Evolutionary conservation across 768 basidiomycete genomes (phyloP), one percentile per base, ranked within the genome.

Genomic region (Lactifluus echinatus): DNA sequence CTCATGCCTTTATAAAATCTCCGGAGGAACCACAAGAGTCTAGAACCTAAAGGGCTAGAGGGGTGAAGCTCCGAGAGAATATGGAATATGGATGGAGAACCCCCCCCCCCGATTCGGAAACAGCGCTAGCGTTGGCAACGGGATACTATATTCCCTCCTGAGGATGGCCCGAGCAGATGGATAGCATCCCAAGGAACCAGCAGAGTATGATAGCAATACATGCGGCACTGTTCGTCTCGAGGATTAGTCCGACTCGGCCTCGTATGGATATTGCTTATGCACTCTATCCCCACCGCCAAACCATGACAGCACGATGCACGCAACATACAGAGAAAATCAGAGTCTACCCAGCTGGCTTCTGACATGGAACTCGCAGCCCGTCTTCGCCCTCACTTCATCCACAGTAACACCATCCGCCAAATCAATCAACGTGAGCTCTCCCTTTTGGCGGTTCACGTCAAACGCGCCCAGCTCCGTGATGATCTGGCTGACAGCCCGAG

Each of bases 381-480:
- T 97, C 79, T 92, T 93, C 23, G 82, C 81, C 70, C 75, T 81
- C 40, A 96, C 83, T 66, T 94, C 90, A 26, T 92, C 90, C 50
- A 95, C 67, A 0, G 83, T 83, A 26, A 86, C 83, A 2, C 93
- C 93, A 61, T 86, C 81, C n/a, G 89, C 90, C 44, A 93, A 64
- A 69, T 96, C 94, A 44, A 76, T 82, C 67, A 97, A 73, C 51
- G 79, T 80, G 70, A 97, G 74, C 63, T 75, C 76, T 15, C 92
- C 89, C 42, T 76, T 80, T 50, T 72, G 72, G 44, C 93, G 78
- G 71, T 97, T 87, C 36, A 96, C 89, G 46, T 88, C 78, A 70
- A 97, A 97, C 29, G 93, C 92, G 17, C 83, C 87, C 21, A 96
- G 80, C 66, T 97, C 94, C 1, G 94, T 96, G 72, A 97, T 84